These are phyloP conservation scores for Fusarium mundagurra DNA, from an alignment of 2,329 filamentous ascomycete genomes.

Conservation along the genomic window DNA sequence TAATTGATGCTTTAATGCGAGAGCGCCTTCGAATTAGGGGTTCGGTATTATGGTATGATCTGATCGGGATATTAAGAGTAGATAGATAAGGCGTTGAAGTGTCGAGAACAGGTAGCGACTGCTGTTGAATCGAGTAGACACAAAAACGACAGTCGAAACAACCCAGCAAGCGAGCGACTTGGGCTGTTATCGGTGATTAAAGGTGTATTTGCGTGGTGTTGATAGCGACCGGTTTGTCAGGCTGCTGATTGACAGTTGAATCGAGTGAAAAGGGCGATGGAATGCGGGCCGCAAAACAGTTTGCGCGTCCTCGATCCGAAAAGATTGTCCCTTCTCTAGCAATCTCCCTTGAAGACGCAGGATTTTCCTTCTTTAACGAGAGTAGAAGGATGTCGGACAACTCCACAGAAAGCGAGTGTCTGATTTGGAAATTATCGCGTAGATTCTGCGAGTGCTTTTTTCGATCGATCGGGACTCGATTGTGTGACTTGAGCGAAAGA, in stretches of 20 bases:
- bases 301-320: constrained; percentile 28
- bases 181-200: constrained; percentile 17
- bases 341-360: not conserved
- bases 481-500: constrained; percentile 30
- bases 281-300: constrained; percentile 33
- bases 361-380: constrained; percentile 16
- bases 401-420: not conserved
- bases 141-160: constrained; percentile 10
- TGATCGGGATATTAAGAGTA: constrained; percentile 12
- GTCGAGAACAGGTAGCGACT: constrained; percentile 18
- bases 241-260: constrained; percentile 17
- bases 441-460: constrained; percentile 3
- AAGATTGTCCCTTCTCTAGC: not conserved
- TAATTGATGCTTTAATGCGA: constrained; percentile 10
- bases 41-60: constrained; percentile 13
- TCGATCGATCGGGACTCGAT: constrained; percentile 25
- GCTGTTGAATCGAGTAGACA: constrained; percentile 5
- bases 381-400: constrained; percentile 1
- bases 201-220: not conserved
- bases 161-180: constrained; percentile 33
- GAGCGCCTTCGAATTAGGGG: constrained; percentile 1
- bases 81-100: constrained; percentile 7
- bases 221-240: constrained; percentile 13
- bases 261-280: constrained; percentile 12
- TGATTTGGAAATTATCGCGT: constrained; percentile 5